phyloP scores from a whole-genome alignment of 305 asterid species.

The Fraxinus baroniana region DNA sequence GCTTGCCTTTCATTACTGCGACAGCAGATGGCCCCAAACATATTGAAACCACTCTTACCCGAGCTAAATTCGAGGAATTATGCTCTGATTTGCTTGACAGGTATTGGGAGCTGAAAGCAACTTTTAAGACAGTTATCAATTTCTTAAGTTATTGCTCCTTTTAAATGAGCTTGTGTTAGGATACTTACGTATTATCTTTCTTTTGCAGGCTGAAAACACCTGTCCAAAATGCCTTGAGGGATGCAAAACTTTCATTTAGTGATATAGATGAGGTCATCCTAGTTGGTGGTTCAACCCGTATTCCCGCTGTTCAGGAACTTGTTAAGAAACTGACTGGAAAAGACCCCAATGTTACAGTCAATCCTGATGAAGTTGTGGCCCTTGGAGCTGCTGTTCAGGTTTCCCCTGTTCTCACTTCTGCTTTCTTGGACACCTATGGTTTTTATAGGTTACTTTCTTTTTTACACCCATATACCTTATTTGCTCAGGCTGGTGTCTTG shows the following conservation, averaged over 20 bases:
- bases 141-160: neutral
- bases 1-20: constrained; percentile 98
- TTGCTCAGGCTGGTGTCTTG: constrained; percentile 90
- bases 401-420: neutral
- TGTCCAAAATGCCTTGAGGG: constrained; percentile 81
- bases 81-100: constrained; percentile 95
- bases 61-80: constrained; percentile 89
- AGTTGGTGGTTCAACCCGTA: constrained; percentile 95
- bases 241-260: constrained; percentile 84
- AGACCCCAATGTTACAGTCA: constrained; percentile 91
- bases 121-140: neutral
- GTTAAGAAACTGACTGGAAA: constrained; percentile 86
- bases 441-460: neutral
- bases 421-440: neutral
- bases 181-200: neutral
- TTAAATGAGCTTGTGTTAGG: neutral
- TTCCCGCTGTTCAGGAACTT: constrained; percentile 92
- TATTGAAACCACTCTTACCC: constrained; percentile 82
- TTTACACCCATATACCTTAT: neutral
- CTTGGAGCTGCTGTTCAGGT: constrained; percentile 99
- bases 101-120: constrained; percentile 30
- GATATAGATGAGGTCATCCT: constrained; percentile 88
- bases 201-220: constrained; percentile 71
- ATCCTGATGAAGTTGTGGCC: constrained; percentile 98
- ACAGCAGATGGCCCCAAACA: constrained; percentile 98